These are phyloP conservation scores for Neofusicoccum cordaticola DNA, from an alignment of 2,329 filamentous ascomycete species.

Conservation along the genomic window DNA sequence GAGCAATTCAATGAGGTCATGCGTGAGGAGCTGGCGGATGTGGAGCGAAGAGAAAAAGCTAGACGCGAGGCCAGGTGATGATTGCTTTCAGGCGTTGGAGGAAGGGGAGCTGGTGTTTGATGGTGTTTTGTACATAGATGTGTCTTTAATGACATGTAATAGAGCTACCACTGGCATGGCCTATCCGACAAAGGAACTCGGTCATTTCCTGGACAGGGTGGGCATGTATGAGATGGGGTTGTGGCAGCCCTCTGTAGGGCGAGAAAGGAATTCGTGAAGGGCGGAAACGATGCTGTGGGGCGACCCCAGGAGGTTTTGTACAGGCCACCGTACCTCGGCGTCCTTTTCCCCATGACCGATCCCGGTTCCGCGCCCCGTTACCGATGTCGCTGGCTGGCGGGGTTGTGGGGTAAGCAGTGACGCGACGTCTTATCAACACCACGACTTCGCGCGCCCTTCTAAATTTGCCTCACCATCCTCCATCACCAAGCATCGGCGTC, in stretches of 20 bases:
- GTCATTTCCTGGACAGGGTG: no score
- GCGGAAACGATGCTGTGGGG: no score
- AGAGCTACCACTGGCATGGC: not conserved
- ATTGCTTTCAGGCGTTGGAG: slow-evolving; percentile 1
- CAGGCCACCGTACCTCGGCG: not conserved
- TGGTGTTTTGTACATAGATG: not conserved
- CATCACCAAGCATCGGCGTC: not conserved
- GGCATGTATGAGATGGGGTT: no score
- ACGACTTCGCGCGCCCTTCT: not conserved
- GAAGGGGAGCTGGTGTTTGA: not conserved
- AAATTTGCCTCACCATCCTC: not conserved
- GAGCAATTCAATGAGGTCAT: slow-evolving; percentile 69
- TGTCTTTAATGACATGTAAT: not conserved
- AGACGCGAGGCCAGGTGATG: slow-evolving; percentile 6
- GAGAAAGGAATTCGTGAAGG: no score
- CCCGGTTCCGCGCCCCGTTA: not conserved
- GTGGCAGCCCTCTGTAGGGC: no score
- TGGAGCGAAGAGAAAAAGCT: slow-evolving; percentile 41
- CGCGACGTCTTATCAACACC: not conserved
- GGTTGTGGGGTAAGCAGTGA: not conserved
- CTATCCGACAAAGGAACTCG: no score
- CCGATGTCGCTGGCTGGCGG: not conserved
- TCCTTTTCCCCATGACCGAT: not conserved
- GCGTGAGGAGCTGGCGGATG: slow-evolving; percentile 64
- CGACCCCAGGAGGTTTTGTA: no score